A percentile compares a stretch with the other conserved stretches of the same genome.
Evolutionary conservation across 495 filamentous ascomycete genomes (phyloP).

Genomic region (Podospora pseudoanserina): DNA sequence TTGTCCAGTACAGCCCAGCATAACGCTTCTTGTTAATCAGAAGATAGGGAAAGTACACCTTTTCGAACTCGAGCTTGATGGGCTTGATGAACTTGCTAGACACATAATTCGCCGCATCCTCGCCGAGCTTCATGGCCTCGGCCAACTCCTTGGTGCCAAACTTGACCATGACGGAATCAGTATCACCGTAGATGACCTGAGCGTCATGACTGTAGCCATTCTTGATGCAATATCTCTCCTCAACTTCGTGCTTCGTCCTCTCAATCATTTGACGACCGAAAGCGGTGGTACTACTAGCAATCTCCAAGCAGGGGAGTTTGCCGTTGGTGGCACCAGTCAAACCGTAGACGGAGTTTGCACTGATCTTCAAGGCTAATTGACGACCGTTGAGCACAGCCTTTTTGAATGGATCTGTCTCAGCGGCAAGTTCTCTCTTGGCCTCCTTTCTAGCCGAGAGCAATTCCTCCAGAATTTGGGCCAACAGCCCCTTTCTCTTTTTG

Average conservation of each 20-base stretch:
- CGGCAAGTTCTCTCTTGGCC: constrained; percentile 84
- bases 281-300: constrained; percentile 92
- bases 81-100: constrained; percentile 89
- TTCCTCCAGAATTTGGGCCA: constrained; percentile 94
- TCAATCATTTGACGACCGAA: constrained; percentile 99
- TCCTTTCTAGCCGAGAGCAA: constrained; percentile 83
- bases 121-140: constrained; percentile 88
- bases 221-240: constrained; percentile 79
- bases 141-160: constrained; percentile 83
- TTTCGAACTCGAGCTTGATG: constrained; percentile 99
- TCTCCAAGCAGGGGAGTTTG: constrained; percentile 90
- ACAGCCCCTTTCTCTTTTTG: constrained; percentile 84
- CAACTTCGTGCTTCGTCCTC: constrained; percentile 90
- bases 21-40: constrained; percentile 99
- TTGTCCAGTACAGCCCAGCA: constrained; percentile 95
- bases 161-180: constrained; percentile 99
- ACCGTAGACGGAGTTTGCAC: constrained; percentile 97
- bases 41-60: constrained; percentile 97
- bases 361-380: constrained; percentile 93
- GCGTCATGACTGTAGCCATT: constrained; percentile 95
- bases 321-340: constrained; percentile 93
- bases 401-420: constrained; percentile 93
- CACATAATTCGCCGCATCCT: constrained; percentile 83
- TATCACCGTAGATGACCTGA: constrained; percentile 97
- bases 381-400: constrained; percentile 97